phyloP scores from a whole-genome alignment of 1,284 basidiomycete genomes.

The Moniliella sp. region DNA sequence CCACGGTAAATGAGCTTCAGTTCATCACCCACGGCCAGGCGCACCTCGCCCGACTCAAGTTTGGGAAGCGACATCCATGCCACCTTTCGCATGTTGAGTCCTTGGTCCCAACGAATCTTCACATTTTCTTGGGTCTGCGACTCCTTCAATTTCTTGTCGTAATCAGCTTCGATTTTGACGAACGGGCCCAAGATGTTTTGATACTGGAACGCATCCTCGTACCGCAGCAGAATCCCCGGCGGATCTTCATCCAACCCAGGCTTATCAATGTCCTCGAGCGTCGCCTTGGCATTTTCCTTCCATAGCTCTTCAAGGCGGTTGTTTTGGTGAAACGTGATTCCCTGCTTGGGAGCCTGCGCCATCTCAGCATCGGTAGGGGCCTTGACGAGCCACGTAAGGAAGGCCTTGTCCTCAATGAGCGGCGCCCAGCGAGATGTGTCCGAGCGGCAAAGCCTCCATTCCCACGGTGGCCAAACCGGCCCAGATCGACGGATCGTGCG shows the following conservation, averaged over 20 bases:
- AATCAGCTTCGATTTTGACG: slow-evolving; percentile 98
- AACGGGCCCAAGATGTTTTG: slow-evolving; percentile 96
- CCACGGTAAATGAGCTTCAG: slow-evolving; percentile 71
- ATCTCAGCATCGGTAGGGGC: slow-evolving; percentile 86
- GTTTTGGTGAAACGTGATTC: slow-evolving; percentile 87
- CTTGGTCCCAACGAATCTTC: slow-evolving; percentile 89
- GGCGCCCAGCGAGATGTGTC: slow-evolving; percentile 93
- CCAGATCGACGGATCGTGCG: slow-evolving; percentile 97
- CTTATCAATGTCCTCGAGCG: slow-evolving; percentile 84
- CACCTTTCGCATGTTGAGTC: slow-evolving; percentile 86
- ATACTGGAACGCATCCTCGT: slow-evolving; percentile 97
- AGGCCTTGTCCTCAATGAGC: slow-evolving; percentile 88
- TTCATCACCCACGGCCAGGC: slow-evolving; percentile 93
- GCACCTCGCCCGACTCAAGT: slow-evolving; percentile 86
- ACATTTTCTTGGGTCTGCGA: slow-evolving; percentile 94
- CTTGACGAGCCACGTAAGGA: slow-evolving; percentile 95
- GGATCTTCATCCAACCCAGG: slow-evolving; percentile 54
- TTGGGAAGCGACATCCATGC: slow-evolving; percentile 92
- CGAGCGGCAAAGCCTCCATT: slow-evolving; percentile 71
- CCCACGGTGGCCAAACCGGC: slow-evolving; percentile 93
- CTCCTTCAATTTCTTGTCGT: slow-evolving; percentile 90
- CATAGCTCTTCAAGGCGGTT: slow-evolving; percentile 90
- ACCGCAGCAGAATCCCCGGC: slow-evolving; percentile 59
- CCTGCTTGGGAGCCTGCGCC: slow-evolving; percentile 53
- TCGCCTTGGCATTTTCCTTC: slow-evolving; percentile 85